These are phyloP conservation scores for Spiromastix sp. DNA, from an alignment of 2,329 filamentous ascomycete genomes.

Conservation along the genomic window DNA sequence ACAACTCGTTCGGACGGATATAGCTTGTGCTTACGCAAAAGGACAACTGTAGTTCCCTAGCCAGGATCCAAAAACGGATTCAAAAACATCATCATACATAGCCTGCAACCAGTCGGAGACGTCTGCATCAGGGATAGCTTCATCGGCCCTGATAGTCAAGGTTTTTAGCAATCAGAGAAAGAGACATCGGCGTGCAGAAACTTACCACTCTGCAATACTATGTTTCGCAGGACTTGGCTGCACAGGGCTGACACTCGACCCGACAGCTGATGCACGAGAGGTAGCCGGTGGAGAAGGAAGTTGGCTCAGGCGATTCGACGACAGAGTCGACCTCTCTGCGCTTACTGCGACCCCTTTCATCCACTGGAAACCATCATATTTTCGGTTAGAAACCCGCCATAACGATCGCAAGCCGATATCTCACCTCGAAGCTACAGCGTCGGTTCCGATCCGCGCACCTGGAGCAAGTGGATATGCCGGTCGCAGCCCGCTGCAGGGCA, in stretches of 20 bases:
- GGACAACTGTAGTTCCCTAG: conserved; percentile 34
- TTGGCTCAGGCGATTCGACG: too few relatives aligned
- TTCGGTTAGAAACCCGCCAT: background rate
- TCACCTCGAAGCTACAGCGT: conserved; percentile 13
- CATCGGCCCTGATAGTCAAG: too few relatives aligned
- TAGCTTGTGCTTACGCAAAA: conserved; percentile 26
- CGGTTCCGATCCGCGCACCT: conserved; percentile 14
- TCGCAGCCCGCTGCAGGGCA: conserved; percentile 15
- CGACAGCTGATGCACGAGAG: too few relatives aligned
- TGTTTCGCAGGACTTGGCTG: too few relatives aligned
- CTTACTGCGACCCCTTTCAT: background rate
- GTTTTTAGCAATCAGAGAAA: too few relatives aligned
- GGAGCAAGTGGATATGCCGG: conserved; percentile 12
- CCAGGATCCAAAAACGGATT: conserved; percentile 34
- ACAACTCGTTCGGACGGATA: too few relatives aligned
- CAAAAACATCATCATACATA: conserved; percentile 29
- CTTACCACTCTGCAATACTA: too few relatives aligned
- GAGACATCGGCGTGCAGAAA: too few relatives aligned
- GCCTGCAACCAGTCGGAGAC: conserved; percentile 14
- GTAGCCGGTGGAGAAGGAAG: too few relatives aligned
- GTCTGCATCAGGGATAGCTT: too few relatives aligned
- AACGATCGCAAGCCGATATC: background rate
- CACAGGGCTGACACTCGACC: too few relatives aligned
- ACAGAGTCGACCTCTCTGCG: too few relatives aligned
- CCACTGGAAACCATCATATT: background rate